A percentile compares a stretch with the other conserved stretches of the same genome.
These are phyloP conservation scores for Leishmania tarentolae DNA, from an alignment of 208 protist species.

Conservation along the genomic window DNA sequence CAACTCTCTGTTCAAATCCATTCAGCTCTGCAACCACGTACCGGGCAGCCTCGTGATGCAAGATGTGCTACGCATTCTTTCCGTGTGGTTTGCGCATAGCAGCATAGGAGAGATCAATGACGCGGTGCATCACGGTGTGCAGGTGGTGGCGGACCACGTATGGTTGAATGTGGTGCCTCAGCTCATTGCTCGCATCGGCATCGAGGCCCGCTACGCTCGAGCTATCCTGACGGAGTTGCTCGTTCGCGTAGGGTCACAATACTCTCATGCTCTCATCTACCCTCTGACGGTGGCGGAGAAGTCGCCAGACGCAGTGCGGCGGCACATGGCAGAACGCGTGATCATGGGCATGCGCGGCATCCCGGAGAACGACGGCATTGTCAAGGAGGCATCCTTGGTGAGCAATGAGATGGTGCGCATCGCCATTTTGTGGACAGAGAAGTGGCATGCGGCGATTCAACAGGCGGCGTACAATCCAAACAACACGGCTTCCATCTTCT, in stretches of 20 bases:
- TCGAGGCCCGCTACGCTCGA: conserved; percentile 83
- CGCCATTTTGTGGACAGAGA: conserved; percentile 97
- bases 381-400: conserved; percentile 97
- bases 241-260: conserved; percentile 93
- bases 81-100: conserved; percentile 98
- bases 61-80: conserved; percentile 98
- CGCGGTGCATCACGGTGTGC: conserved; percentile 92
- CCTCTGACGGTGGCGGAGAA: conserved; percentile 98
- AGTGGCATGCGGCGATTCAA: conserved; percentile 96
- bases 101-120: conserved; percentile 69
- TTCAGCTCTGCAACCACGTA: conserved; percentile 72
- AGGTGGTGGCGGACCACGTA: conserved; percentile 94
- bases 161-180: conserved; percentile 99
- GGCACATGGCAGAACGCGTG: conserved; percentile 81
- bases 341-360: conserved; percentile 74
- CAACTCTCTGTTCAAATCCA: conserved; percentile 80
- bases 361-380: conserved; percentile 70
- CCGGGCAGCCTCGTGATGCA: conserved; percentile 90
- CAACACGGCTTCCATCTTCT: conserved; percentile 90
- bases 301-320: conserved; percentile 74
- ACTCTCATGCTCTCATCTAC: conserved; percentile 99
- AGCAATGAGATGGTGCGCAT: conserved; percentile 98
- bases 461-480: conserved; percentile 96
- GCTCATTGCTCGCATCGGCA: conserved; percentile 98
- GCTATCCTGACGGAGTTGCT: conserved; percentile 95